These are phyloP conservation scores for Candida mesenterica DNA, from an alignment of 1,139 yeast genomes.

Conservation along the genomic window DNA sequence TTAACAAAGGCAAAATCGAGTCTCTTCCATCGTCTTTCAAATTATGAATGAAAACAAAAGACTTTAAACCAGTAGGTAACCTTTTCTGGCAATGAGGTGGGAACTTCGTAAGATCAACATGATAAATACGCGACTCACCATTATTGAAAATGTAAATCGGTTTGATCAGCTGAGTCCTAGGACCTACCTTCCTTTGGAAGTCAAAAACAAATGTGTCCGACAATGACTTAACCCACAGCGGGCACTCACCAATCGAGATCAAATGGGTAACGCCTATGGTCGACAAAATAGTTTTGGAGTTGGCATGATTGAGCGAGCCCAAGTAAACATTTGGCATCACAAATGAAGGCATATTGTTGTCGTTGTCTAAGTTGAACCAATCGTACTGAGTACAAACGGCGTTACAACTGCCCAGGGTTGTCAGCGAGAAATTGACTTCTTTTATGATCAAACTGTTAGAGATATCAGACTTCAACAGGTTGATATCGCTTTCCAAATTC, in stretches of 20 bases:
- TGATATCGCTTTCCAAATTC: conserved; percentile 31
- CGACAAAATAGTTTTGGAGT: conserved; percentile 30
- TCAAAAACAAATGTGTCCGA: conserved; percentile 18
- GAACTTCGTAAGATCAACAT: conserved; percentile 19
- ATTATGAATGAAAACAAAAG: conserved; percentile 33
- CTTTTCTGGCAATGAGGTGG: conserved; percentile 8
- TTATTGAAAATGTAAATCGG: conserved; percentile 25
- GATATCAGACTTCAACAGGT: conserved; percentile 17
- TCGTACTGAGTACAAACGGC: conserved; percentile 18
- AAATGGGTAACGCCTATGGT: conserved; percentile 24
- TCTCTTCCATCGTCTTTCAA: conserved; percentile 44
- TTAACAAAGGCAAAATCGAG: conserved; percentile 31
- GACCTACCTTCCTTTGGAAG: conserved; percentile 8
- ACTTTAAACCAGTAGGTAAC: conserved; percentile 21
- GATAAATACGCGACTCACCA: conserved; percentile 29
- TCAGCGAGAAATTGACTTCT: conserved; percentile 13
- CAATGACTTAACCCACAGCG: conserved; percentile 30
- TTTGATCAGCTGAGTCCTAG: conserved; percentile 11
- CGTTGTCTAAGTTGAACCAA: conserved; percentile 35
- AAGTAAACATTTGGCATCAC: conserved; percentile 30
- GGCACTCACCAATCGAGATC: conserved; percentile 40
- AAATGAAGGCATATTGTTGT: conserved; percentile 40
- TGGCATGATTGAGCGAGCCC: conserved; percentile 39
- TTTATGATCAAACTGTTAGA: conserved; percentile 9
- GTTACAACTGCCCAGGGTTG: conserved; percentile 1